These are phyloP conservation scores for Monilinia laxa DNA, from an alignment of 2,329 filamentous ascomycete species.

Conservation along the genomic window DNA sequence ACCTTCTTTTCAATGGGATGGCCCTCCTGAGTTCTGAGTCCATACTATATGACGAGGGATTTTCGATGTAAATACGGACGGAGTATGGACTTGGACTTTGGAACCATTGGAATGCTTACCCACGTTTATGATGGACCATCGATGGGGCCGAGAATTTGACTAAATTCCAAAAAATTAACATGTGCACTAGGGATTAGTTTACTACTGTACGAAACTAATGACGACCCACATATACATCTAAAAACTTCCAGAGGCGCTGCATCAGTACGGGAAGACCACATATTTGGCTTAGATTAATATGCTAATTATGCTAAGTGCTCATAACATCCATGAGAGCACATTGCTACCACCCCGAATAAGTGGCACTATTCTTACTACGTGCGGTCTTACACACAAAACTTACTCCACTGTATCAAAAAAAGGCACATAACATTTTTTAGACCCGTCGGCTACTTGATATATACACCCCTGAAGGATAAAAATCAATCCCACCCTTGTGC, in stretches of 20 bases:
- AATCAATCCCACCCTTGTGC: constrained; percentile 22
- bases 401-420: constrained; percentile 14
- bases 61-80: constrained; percentile 7
- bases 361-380: constrained; percentile 2
- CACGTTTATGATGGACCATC: constrained; percentile 15
- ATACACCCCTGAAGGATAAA: constrained; percentile 15
- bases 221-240: constrained; percentile 1
- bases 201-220: constrained; percentile 7
- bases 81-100: not conserved
- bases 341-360: not conserved
- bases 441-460: constrained; percentile 23
- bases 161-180: constrained; percentile 18
- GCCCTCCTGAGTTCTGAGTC: not conserved
- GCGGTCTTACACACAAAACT: constrained; percentile 2
- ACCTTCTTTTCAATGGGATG: not conserved
- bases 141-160: constrained; percentile 21
- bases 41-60: constrained; percentile 5
- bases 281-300: constrained; percentile 19
- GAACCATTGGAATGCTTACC: constrained; percentile 16
- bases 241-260: constrained; percentile 16
- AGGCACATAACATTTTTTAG: constrained; percentile 16
- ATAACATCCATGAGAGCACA: constrained; percentile 9
- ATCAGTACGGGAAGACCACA: constrained; percentile 14
- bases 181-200: constrained; percentile 5
- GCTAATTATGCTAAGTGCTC: constrained; percentile 10